Percentiles rank a stretch among this genome's conserved stretches.
Evolutionary conservation across 352 stramenopile species (phyloP).

Genomic region (Globisporangium spinosum): DNA sequence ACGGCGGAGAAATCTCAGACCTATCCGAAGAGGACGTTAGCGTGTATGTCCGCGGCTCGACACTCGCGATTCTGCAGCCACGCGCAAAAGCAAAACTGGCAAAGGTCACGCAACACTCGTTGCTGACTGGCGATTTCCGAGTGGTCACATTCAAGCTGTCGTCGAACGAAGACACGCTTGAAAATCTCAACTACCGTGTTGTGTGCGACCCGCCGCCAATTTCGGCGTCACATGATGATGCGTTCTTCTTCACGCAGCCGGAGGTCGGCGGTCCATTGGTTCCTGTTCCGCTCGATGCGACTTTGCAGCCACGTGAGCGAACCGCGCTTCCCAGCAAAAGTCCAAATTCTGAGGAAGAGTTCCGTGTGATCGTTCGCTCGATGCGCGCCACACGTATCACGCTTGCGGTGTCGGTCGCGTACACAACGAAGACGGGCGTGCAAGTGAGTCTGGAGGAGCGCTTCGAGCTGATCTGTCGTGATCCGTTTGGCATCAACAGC

Average conservation of each 20-base stretch:
- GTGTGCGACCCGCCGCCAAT: slow-evolving; percentile 48
- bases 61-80: slow-evolving; percentile 64
- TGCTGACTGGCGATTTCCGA: slow-evolving; percentile 67
- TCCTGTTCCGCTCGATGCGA: slow-evolving; percentile 42
- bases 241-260: slow-evolving; percentile 58
- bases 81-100: slow-evolving; percentile 56
- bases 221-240: slow-evolving; percentile 37
- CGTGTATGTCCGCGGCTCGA: slow-evolving; percentile 36
- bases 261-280: slow-evolving; percentile 27
- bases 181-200: slow-evolving; percentile 48
- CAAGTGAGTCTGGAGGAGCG: slow-evolving; percentile 60
- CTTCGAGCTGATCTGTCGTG: slow-evolving; percentile 56
- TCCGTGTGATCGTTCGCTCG: slow-evolving; percentile 62
- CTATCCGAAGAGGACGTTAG: slow-evolving; percentile 40
- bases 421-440: slow-evolving; percentile 64
- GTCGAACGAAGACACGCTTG: slow-evolving; percentile 66
- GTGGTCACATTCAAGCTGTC: slow-evolving; percentile 56
- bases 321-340: slow-evolving; percentile 37
- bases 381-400: slow-evolving; percentile 34
- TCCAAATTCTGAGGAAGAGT: slow-evolving; percentile 34
- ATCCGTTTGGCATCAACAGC: slow-evolving; percentile 55
- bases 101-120: slow-evolving; percentile 47
- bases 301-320: slow-evolving; percentile 48
- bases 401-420: slow-evolving; percentile 50
- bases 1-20: slow-evolving; percentile 16